Evolutionary conservation across 2,329 filamentous ascomycete genomes (phyloP).

Genomic region (Dothistroma septosporum): DNA sequence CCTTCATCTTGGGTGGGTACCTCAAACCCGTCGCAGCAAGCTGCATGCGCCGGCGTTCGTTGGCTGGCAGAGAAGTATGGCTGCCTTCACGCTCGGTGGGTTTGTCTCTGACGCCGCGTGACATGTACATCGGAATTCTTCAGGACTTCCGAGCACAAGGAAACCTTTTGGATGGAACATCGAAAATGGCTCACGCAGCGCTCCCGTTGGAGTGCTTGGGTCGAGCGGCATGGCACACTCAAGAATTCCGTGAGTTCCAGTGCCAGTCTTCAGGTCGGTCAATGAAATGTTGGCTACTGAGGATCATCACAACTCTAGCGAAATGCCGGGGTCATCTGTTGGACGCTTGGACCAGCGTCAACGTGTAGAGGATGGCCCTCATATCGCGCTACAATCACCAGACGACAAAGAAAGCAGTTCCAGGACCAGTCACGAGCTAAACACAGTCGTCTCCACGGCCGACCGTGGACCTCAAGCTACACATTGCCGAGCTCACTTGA

Average conservation of each 20-base stretch:
- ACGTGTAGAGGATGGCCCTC: background rate
- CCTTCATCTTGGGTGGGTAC: background rate
- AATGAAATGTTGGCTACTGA: background rate
- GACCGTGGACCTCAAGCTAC: conserved; percentile 12
- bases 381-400: background rate
- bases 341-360: background rate
- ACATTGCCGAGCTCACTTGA: conserved; percentile 5
- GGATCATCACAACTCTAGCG: background rate
- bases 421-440: conserved; percentile 8
- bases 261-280: background rate
- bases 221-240: background rate
- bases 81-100: background rate
- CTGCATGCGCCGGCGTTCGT: background rate
- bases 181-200: background rate
- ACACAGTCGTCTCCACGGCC: conserved; percentile 7
- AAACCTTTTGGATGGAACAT: background rate
- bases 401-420: background rate
- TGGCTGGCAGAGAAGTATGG: background rate
- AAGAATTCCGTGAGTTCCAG: background rate
- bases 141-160: background rate
- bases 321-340: background rate
- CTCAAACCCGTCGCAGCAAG: background rate
- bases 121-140: background rate
- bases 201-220: background rate
- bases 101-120: background rate